phyloP scores from a whole-genome alignment of 1,139 yeast genomes.

The Candida sp. region DNA sequence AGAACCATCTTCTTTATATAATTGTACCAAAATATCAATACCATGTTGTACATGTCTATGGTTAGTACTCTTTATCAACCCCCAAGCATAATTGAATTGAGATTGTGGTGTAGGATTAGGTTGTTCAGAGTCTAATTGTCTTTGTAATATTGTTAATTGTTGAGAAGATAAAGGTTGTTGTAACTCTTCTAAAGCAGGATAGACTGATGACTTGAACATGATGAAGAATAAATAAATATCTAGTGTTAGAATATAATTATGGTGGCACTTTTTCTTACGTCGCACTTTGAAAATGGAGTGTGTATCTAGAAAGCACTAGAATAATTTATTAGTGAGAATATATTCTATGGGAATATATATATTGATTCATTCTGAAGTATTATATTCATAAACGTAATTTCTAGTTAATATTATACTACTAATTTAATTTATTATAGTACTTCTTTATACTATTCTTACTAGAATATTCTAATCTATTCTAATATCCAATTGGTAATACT shows the following conservation, averaged over 20 bases:
- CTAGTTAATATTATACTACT: no score
- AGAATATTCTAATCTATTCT: no score
- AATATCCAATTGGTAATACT: no score
- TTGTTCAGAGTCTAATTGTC: conserved; percentile 79
- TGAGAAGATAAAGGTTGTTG: conserved; percentile 64
- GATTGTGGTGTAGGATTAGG: conserved; percentile 81
- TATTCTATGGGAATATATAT: no score
- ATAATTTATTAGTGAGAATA: no score
- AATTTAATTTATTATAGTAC: no score
- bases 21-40: conserved; percentile 66
- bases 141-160: conserved; percentile 69
- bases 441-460: no score
- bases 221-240: not conserved
- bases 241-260: no score
- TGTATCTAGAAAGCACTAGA: no score
- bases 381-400: no score
- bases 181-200: conserved; percentile 43
- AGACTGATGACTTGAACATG: conserved; percentile 12
- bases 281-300: no score
- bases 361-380: no score
- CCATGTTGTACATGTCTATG: conserved; percentile 74
- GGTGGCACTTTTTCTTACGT: not conserved
- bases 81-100: conserved; percentile 96
- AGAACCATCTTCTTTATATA: conserved; percentile 74
- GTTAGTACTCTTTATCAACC: conserved; percentile 67